Conservation (phyloP, 768 basidiomycete species). For the Saitozyma podzolica region DNA sequence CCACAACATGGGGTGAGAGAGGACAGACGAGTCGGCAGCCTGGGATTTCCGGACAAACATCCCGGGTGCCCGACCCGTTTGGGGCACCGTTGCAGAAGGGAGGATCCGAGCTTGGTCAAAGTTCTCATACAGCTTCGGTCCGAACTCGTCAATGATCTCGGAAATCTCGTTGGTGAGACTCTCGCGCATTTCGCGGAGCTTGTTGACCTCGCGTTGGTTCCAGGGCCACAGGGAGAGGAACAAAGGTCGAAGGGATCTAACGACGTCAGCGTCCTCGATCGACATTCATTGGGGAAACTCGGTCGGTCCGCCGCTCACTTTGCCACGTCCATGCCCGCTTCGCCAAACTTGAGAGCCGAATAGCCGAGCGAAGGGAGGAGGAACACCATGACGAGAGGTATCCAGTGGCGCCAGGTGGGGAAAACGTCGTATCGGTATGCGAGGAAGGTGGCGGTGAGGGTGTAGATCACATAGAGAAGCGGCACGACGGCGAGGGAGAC, state of each 20-base stretch:
- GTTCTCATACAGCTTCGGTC: conserved; percentile 80
- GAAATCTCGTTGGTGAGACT: conserved; percentile 80
- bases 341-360: conserved; percentile 93
- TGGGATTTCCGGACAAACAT: conserved; percentile 74
- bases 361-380: conserved; percentile 81
- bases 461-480: conserved; percentile 79
- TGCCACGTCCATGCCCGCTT: conserved; percentile 94
- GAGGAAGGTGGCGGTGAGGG: conserved; percentile 70
- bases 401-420: conserved; percentile 65
- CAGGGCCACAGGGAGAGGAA: conserved; percentile 85
- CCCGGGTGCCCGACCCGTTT: conserved; percentile 71
- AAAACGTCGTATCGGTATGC: conserved; percentile 69
- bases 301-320: conserved; percentile 63
- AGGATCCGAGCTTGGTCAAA: conserved; percentile 81
- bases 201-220: conserved; percentile 75
- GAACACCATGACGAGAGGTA: conserved; percentile 74
- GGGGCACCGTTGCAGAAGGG: conserved; percentile 80
- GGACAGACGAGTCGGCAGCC: conserved; percentile 55
- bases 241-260: conserved; percentile 83
- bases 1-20: conserved; percentile 93
- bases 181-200: conserved; percentile 70
- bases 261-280: conserved; percentile 8
- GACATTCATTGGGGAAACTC: neutral
- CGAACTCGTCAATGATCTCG: conserved; percentile 71
- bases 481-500: conserved; percentile 90